Percentiles rank a stretch among this genome's conserved stretches.
Conservation (phyloP, 169 alveolate genomes). For the Cryptosporidium meleagridis region DNA sequence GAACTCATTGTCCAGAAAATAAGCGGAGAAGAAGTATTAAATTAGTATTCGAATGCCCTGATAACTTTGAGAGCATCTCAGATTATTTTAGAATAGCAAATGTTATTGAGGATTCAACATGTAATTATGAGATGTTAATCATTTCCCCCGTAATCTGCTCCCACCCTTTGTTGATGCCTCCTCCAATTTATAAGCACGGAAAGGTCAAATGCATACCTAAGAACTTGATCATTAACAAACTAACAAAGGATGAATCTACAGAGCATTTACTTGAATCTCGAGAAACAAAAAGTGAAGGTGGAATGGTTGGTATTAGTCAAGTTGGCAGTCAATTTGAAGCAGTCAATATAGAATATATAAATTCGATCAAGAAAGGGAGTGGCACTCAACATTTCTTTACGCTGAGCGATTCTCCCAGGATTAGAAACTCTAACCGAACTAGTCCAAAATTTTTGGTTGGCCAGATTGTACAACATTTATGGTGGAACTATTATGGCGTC, state of each 20-base stretch:
- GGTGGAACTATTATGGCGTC: slow-evolving; percentile 72
- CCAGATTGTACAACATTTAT: slow-evolving; percentile 30
- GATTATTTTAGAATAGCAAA: slow-evolving; percentile 51
- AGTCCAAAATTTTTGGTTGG: slow-evolving; percentile 38
- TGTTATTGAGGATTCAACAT: slow-evolving; percentile 37
- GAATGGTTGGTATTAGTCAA: not conserved
- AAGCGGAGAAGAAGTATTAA: slow-evolving; percentile 27
- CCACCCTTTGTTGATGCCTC: slow-evolving; percentile 62
- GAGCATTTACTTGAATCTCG: not conserved
- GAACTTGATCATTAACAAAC: not conserved
- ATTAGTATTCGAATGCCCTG: slow-evolving; percentile 65
- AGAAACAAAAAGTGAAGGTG: not conserved
- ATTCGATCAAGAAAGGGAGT: not conserved
- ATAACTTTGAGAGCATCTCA: slow-evolving; percentile 3
- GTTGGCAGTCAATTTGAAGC: slow-evolving; percentile 24
- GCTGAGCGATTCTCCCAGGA: not conserved
- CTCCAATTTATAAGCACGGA: not conserved
- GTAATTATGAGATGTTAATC: slow-evolving; percentile 62
- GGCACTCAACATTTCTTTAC: slow-evolving; percentile 11
- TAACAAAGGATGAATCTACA: not conserved
- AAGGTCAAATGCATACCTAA: slow-evolving; percentile 22
- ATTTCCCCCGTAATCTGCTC: slow-evolving; percentile 58
- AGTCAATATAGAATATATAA: slow-evolving; percentile 5
- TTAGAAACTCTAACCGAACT: not conserved
- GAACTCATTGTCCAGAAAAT: slow-evolving; percentile 28